Evolutionary conservation across 2,329 filamentous ascomycete species (phyloP), one percentile per base, ranked within the genome.

Genomic region (Microdochium trichocladiopsis): DNA sequence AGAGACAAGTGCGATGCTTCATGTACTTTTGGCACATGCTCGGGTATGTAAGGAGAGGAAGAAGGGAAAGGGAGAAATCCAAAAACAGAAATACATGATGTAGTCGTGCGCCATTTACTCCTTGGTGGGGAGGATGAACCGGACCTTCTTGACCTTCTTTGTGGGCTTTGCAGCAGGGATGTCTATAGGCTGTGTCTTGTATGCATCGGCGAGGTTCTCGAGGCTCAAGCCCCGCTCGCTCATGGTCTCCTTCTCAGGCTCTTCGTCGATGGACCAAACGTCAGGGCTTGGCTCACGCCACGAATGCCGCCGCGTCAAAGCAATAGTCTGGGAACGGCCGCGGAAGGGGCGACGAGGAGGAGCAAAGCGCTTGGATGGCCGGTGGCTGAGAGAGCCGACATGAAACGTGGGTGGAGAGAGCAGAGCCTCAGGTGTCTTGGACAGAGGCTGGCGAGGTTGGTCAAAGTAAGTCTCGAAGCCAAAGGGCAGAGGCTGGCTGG

Each of bases 201-300:
- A 53, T 31, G 56, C 58, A 9, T 61, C 55, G 14, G 59, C 59
- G 24, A 67, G 61, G 49, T 65, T 62, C 50, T 63, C 57, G 31
- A 66, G 59, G 56, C 67, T 68, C 10, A 66, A 57, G 0, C 66
- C 70, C 61, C 68, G 63, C 60, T 76, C 72, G 56, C 72, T 73
- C 65, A 71, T 64, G 23, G 74, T 63, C 58, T 80, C 76, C 60
- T 78, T 76, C 65, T 80, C 78, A 1, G 75, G 75, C 66, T 82
- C 78, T 62, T 83, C 79, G 64, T 80, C 75, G 52, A 83, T 83
- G 25, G 76, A 76, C 74, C 78, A 83, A 3, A 83, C 79, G 51
- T 82, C 78, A 0, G 78, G 78, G 59, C 79, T 82, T 6, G 79
- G 79, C 65, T 80, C 74, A 36, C 78, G 69, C 79, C 79, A 83